These are phyloP conservation scores for Vachellia collinsii DNA, from an alignment of 306 rosid species.

Conservation along the genomic window DNA sequence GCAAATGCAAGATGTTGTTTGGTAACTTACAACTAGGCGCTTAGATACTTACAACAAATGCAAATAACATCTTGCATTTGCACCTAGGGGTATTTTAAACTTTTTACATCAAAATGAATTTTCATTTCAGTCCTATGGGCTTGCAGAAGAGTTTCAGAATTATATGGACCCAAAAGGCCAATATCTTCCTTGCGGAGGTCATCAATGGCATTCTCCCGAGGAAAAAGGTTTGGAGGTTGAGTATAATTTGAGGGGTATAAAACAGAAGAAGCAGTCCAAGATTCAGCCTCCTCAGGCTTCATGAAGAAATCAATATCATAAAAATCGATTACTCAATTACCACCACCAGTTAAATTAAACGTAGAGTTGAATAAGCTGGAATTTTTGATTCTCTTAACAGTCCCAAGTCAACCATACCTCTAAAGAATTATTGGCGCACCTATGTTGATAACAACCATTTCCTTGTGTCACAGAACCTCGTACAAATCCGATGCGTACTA, in stretches of 20 bases:
- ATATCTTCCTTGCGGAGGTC: too few relatives aligned
- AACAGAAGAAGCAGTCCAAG: neutral
- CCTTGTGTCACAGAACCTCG: constrained; percentile 90
- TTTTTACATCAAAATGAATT: too few relatives aligned
- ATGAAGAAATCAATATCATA: constrained; percentile 1
- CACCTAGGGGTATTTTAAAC: too few relatives aligned
- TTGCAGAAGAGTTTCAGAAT: too few relatives aligned
- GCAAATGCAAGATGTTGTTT: too few relatives aligned
- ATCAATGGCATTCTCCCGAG: too few relatives aligned
- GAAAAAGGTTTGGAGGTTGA: neutral
- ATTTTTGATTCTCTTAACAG: constrained; percentile 17
- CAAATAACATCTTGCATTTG: too few relatives aligned
- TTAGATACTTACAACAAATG: too few relatives aligned
- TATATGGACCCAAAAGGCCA: too few relatives aligned
- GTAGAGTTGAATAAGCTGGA: constrained; percentile 21
- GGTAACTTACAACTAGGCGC: too few relatives aligned
- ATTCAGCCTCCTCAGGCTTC: neutral
- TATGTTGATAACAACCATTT: constrained; percentile 96
- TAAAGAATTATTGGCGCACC: constrained; percentile 74
- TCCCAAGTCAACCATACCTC: constrained; percentile 59
- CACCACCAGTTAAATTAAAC: constrained; percentile 7
- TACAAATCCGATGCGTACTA: constrained; percentile 93
- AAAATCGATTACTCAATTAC: constrained; percentile 23
- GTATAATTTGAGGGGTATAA: neutral
- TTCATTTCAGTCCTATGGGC: too few relatives aligned